Percentiles rank a stretch among this genome's conserved stretches.
These are phyloP conservation scores for Phyllostachys edulis DNA, from an alignment of 176 grass and related monocot genomes.

Conservation along the genomic window DNA sequence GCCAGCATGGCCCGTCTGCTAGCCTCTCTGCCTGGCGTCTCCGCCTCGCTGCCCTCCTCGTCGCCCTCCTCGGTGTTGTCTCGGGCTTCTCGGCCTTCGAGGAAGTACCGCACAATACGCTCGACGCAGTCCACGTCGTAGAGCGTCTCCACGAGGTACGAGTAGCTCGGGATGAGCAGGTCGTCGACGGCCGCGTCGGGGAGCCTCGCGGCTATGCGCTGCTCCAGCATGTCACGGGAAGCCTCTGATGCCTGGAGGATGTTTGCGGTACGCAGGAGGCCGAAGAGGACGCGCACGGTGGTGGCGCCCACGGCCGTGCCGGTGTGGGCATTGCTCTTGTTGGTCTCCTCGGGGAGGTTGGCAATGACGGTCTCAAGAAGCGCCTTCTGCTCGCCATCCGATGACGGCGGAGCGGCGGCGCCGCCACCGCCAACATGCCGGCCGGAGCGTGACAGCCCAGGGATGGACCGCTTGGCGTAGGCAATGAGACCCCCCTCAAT, in stretches of 20 bases:
- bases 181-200: slow-evolving; percentile 76
- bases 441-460: slow-evolving; percentile 71
- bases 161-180: slow-evolving; percentile 92
- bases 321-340: slow-evolving; percentile 47
- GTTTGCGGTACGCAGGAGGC: slow-evolving; percentile 75
- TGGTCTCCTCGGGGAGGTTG: slow-evolving; percentile 79
- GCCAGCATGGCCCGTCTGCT: slow-evolving; percentile 44
- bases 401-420: neutral
- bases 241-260: slow-evolving; percentile 78
- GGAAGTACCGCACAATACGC: slow-evolving; percentile 63
- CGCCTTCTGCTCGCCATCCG: slow-evolving; percentile 69
- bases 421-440: slow-evolving; percentile 40
- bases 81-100: slow-evolving; percentile 41
- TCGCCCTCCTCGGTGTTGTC: slow-evolving; percentile 26
- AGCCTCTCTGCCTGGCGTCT: slow-evolving; percentile 33
- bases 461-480: slow-evolving; percentile 87
- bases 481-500: slow-evolving; percentile 79
- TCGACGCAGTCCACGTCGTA: slow-evolving; percentile 97
- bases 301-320: slow-evolving; percentile 55
- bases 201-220: slow-evolving; percentile 66
- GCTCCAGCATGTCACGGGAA: slow-evolving; percentile 66
- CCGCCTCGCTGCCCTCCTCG: slow-evolving; percentile 42
- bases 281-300: slow-evolving; percentile 78
- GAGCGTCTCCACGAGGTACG: slow-evolving; percentile 93
- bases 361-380: slow-evolving; percentile 85